Evolutionary conservation across 2,329 filamentous ascomycete genomes (phyloP).

Genomic region (Arachnomyces sp.): DNA sequence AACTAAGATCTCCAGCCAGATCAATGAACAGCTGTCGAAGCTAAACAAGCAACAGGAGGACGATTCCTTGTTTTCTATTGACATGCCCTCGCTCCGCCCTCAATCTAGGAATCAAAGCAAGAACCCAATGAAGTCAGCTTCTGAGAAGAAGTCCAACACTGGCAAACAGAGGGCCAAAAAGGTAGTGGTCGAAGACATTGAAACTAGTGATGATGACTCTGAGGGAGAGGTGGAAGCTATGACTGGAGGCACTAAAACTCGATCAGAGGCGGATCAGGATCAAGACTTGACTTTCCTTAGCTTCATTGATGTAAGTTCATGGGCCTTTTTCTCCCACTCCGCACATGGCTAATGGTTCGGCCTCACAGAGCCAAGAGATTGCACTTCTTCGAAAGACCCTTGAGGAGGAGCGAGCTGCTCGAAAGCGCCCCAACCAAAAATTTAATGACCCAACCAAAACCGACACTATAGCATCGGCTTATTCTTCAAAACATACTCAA

Average conservation of each 20-base stretch:
- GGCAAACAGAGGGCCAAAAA: conserved; percentile 34
- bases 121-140: conserved; percentile 3
- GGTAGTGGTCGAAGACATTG: conserved; percentile 27
- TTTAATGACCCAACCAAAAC: conserved; percentile 28
- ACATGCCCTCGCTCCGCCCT: conserved; percentile 1
- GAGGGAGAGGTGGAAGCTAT: conserved; percentile 16
- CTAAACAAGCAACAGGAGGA: conserved; percentile 6
- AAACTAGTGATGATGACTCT: conserved; percentile 16
- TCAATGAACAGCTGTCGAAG: conserved; percentile 26
- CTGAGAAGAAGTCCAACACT: conserved; percentile 27
- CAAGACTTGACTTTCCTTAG: conserved; percentile 48
- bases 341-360: conserved; percentile 7
- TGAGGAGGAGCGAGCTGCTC: conserved; percentile 47
- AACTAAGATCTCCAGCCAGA: conserved; percentile 12
- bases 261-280: conserved; percentile 11
- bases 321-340: not conserved
- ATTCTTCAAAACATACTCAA: conserved; percentile 32
- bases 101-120: conserved; percentile 1
- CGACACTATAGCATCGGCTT: conserved; percentile 32
- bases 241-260: conserved; percentile 22
- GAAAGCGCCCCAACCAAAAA: conserved; percentile 29
- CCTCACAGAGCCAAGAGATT: conserved; percentile 39
- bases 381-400: conserved; percentile 47
- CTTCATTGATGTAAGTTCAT: conserved; percentile 40
- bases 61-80: conserved; percentile 7